Evolutionary conservation across 257 asterid genomes (phyloP).

Genomic region (Eustoma russellianum): DNA sequence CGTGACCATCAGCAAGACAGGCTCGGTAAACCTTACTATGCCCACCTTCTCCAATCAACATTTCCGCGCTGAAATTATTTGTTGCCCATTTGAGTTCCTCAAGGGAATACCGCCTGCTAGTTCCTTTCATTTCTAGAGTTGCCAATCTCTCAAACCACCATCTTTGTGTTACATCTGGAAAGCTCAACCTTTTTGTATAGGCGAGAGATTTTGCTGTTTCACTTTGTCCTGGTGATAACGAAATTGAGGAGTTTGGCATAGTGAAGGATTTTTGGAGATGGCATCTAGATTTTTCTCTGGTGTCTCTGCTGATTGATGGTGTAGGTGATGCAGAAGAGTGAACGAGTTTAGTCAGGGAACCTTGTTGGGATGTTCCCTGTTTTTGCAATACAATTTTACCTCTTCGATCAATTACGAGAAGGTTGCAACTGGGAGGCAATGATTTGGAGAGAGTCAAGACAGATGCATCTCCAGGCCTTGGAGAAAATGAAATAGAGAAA

Average conservation of each 20-base stretch:
- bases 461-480: conserved; percentile 27
- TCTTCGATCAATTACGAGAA: conserved; percentile 47
- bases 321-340: conserved; percentile 32
- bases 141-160: conserved; percentile 30
- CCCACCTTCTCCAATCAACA: conserved; percentile 52
- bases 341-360: conserved; percentile 27
- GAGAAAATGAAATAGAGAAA: neutral
- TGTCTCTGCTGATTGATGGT: conserved; percentile 26
- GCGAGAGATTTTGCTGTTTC: conserved; percentile 11
- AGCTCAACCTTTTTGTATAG: conserved; percentile 15
- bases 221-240: conserved; percentile 26
- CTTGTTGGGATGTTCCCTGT: conserved; percentile 70
- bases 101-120: conserved; percentile 23
- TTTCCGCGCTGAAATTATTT: conserved; percentile 25
- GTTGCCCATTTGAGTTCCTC: conserved; percentile 44
- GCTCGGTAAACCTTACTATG: conserved; percentile 49
- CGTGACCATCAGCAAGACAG: conserved; percentile 31
- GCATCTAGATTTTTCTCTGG: conserved; percentile 14
- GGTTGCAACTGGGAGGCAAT: conserved; percentile 78
- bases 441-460: conserved; percentile 37
- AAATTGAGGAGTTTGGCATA: conserved; percentile 39
- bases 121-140: conserved; percentile 27
- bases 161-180: conserved; percentile 19
- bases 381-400: conserved; percentile 49
- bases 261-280: conserved; percentile 44